These are phyloP conservation scores for Physocladia obscura DNA, from an alignment of 192 early-diverging fungal species.

Conservation along the genomic window DNA sequence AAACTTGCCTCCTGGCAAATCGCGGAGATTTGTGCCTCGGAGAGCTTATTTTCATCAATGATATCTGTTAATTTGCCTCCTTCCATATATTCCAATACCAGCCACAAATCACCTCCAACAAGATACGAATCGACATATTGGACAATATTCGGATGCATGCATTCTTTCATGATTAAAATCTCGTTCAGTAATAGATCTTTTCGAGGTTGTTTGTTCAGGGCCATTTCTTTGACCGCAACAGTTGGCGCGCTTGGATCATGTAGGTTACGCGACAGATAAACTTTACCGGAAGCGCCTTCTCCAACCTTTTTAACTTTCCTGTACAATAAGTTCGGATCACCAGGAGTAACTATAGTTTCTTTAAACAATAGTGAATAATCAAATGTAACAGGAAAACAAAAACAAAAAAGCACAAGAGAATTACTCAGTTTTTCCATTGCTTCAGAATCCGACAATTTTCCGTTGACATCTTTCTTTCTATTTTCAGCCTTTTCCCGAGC, in stretches of 20 bases:
- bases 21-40: slow-evolving; percentile 42
- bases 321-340: slow-evolving; percentile 18
- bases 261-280: slow-evolving; percentile 80
- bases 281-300: slow-evolving; percentile 79
- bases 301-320: slow-evolving; percentile 20
- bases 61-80: slow-evolving; percentile 89
- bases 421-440: slow-evolving; percentile 86
- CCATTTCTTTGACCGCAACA: slow-evolving; percentile 95
- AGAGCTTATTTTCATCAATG: slow-evolving; percentile 74
- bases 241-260: slow-evolving; percentile 55
- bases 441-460: slow-evolving; percentile 86
- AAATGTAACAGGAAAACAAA: neutral
- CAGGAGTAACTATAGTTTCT: slow-evolving; percentile 9
- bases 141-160: slow-evolving; percentile 86
- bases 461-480: neutral
- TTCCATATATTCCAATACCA: slow-evolving; percentile 95
- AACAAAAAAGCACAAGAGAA: neutral
- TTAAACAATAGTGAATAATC: no score
- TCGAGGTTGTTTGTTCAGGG: slow-evolving; percentile 81
- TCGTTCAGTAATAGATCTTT: slow-evolving; percentile 93
- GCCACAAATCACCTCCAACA: slow-evolving; percentile 80
- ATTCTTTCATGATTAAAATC: slow-evolving; percentile 93
- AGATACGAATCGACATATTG: slow-evolving; percentile 86
- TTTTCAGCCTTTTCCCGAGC: neutral
- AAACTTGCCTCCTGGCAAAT: slow-evolving; percentile 48